Evolutionary conservation across 768 basidiomycete species (phyloP).

Genomic region (Boletus tomentosulus): DNA sequence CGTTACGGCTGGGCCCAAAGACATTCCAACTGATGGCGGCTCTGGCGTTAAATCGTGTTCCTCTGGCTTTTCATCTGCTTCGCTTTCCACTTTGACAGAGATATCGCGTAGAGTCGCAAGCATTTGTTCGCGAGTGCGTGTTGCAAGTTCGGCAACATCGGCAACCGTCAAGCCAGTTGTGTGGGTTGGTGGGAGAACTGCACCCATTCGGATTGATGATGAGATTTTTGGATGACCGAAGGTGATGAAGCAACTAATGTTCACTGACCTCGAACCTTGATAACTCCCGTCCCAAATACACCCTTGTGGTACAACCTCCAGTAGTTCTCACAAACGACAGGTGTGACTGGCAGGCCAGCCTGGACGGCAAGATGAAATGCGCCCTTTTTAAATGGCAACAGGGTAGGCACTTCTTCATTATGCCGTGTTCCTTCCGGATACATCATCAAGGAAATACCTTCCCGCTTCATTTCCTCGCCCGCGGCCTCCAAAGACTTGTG

Average conservation of each 20-base stretch:
- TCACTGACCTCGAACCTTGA: slow-evolving; percentile 69
- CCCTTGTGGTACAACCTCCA: slow-evolving; percentile 79
- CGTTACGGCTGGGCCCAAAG: neutral
- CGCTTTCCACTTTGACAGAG: slow-evolving; percentile 47
- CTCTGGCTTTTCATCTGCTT: slow-evolving; percentile 13
- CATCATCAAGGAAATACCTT: slow-evolving; percentile 80
- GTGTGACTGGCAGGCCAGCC: slow-evolving; percentile 85
- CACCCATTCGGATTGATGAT: slow-evolving; percentile 3
- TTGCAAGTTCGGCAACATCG: slow-evolving; percentile 66
- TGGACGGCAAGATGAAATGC: slow-evolving; percentile 95
- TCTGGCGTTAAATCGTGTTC: slow-evolving; percentile 22
- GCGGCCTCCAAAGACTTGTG: slow-evolving; percentile 73
- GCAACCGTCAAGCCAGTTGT: slow-evolving; percentile 66
- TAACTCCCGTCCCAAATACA: slow-evolving; percentile 66
- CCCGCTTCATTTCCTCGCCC: slow-evolving; percentile 69
- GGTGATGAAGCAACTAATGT: neutral
- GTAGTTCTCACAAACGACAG: slow-evolving; percentile 93
- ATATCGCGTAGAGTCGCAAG: slow-evolving; percentile 72
- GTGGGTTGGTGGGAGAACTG: slow-evolving; percentile 87
- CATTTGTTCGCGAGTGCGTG: slow-evolving; percentile 76
- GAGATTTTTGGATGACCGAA: neutral
- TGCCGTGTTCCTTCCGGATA: slow-evolving; percentile 96
- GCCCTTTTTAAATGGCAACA: slow-evolving; percentile 95
- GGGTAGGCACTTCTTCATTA: slow-evolving; percentile 53
- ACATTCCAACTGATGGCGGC: slow-evolving; percentile 5